Base-by-base conservation (phyloP, 306 rosid genomes). In the Cicer chorassanicum region DNA sequence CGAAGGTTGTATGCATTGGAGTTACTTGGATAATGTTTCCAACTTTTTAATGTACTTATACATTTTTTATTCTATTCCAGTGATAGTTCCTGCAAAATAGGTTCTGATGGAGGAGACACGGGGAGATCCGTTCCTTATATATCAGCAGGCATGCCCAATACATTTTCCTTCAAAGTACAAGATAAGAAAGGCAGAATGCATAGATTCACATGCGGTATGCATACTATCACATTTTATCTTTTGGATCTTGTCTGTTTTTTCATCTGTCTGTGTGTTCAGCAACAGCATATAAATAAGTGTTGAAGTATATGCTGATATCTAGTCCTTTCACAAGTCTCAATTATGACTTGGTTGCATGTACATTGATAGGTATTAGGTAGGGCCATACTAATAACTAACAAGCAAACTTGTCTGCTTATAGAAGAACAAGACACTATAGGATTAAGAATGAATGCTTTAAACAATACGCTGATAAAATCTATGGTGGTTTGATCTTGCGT, bases 151-250 rank as follows among this genome's bases (percentile, higher is more conserved):
- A 71, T 84, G 76, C 65, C 94, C 4, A 84, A 83, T 84, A 68
- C 84, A 6, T 92, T 90, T 86, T 88, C 96, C 70, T 90, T 87
- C 84, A 92, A 92, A 81, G 79, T 92, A 77, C 87, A 92, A 84
- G 96, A 92, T 86, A 92, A 84, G 84, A 89, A 81, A 82, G 98
- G 96, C 51, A 84, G 96, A 77, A 89, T 92, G 96, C 98, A 92
- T 77, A 88, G 96, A 78, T 92, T 92, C 87, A 82, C 89, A 41
- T 92, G 95, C 57, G 96, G 98, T 92, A 90, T 70, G 96, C 74
- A 60, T 50, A 76, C 80, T 81, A 63, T 66, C 38, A 15, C 73
- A 46, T 65, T 49, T 59, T 60, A 49, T 36, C 9, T 19, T 53
- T 62, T 29, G 59, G 62, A 76, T 46, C 72, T 57, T 46, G 43